Conservation (phyloP, 2,329 filamentous ascomycete species). For the Rhynchosporium agropyri region DNA sequence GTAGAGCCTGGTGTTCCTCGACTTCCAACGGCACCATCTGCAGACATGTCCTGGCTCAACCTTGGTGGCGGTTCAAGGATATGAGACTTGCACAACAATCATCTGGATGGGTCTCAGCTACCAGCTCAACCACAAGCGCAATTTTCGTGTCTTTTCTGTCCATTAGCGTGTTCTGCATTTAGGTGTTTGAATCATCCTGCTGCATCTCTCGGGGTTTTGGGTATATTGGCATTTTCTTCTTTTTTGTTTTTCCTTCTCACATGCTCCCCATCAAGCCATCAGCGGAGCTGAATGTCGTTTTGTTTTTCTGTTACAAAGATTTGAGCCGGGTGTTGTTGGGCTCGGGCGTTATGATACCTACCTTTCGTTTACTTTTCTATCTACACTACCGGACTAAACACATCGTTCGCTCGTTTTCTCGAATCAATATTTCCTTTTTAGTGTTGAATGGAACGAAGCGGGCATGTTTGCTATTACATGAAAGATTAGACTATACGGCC, state of each 20-base stretch:
- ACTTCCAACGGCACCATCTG: conserved; percentile 16
- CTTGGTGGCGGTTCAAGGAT: conserved; percentile 50
- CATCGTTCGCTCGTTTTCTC: not conserved
- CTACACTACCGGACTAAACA: not conserved
- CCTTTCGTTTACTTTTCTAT: conserved; percentile 15
- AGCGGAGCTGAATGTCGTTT: conserved; percentile 12
- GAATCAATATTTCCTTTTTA: not conserved
- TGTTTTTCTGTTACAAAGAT: not conserved
- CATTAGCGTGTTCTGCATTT: conserved; percentile 27
- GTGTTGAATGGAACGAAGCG: not conserved
- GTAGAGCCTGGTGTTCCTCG: conserved; percentile 26
- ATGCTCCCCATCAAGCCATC: conserved; percentile 11
- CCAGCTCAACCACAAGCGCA: conserved; percentile 19
- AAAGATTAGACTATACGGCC: conserved; percentile 15
- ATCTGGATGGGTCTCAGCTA: conserved; percentile 19
- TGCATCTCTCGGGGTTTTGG: conserved; percentile 23
- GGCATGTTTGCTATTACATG: conserved; percentile 7
- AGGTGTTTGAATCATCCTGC: conserved; percentile 17
- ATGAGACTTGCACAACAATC: conserved; percentile 24
- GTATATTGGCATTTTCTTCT: conserved; percentile 11
- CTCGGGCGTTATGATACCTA: conserved; percentile 19
- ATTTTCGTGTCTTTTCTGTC: conserved; percentile 19
- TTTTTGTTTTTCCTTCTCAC: not conserved
- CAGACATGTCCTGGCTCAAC: conserved; percentile 82
- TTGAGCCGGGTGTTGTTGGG: conserved; percentile 10